Percentiles rank a stretch among this genome's conserved stretches.
Conservation (phyloP, 768 basidiomycete genomes). For the Leucocoprinus sp. region DNA sequence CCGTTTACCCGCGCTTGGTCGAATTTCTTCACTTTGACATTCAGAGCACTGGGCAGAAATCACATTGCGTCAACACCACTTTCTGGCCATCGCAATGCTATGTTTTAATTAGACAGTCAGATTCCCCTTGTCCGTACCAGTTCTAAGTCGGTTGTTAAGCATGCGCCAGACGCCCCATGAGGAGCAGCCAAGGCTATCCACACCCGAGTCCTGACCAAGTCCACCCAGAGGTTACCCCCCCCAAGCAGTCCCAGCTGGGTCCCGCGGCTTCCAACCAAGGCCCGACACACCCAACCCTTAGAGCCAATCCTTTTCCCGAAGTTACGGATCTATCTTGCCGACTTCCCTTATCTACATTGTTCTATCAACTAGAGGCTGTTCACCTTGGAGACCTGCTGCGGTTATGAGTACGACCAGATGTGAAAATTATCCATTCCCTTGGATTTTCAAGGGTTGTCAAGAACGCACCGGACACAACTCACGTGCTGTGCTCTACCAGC, state of each 20-base stretch:
- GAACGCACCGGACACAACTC: constrained; percentile 66
- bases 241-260: constrained; percentile 26
- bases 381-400: constrained; percentile 77
- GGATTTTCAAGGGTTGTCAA: constrained; percentile 68
- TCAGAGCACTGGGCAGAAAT: constrained; percentile 80
- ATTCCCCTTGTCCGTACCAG: constrained; percentile 77
- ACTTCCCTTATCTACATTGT: constrained; percentile 78
- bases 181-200: constrained; percentile 31
- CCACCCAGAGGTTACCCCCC: constrained; percentile 23
- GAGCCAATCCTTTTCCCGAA: constrained; percentile 73
- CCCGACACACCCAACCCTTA: constrained; percentile 32
- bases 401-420: constrained; percentile 72
- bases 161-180: constrained; percentile 48
- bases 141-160: constrained; percentile 67
- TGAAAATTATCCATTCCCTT: constrained; percentile 65
- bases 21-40: constrained; percentile 79
- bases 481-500: constrained; percentile 65
- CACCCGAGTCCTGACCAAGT: constrained; percentile 22
- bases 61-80: constrained; percentile 76
- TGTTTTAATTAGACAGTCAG: constrained; percentile 82
- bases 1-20: constrained; percentile 73
- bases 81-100: constrained; percentile 72
- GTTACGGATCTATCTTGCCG: constrained; percentile 71
- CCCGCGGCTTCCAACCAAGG: constrained; percentile 24
- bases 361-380: constrained; percentile 77